A percentile compares a stretch with the other conserved stretches of the same genome.
Conservation (phyloP, 78 protist genomes). For the Capsaspora owczarzaki region DNA sequence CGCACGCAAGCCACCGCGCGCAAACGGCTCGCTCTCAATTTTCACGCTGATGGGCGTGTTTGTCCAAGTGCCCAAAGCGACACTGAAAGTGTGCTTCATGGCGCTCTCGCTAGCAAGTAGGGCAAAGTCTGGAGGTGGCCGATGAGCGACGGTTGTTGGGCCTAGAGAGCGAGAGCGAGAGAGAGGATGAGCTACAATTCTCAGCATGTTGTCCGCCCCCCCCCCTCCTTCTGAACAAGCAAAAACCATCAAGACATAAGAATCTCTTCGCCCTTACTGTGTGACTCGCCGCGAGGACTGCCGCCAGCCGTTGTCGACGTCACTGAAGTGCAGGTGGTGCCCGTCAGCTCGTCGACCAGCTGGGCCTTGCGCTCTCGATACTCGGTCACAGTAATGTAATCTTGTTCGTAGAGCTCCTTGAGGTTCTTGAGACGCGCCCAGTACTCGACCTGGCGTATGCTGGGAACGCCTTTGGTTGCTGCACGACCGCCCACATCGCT, state of each 20-base stretch:
- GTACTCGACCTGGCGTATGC: too few species aligned
- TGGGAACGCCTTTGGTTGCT: too few species aligned
- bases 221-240: too few species aligned
- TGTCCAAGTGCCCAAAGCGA: background rate
- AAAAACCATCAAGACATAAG: too few species aligned
- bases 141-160: background rate
- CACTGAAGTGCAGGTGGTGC: background rate
- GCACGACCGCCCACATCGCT: too few species aligned
- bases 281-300: too few species aligned
- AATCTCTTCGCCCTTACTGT: too few species aligned
- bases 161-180: too few species aligned
- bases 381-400: background rate
- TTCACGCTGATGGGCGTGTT: background rate
- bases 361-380: background rate
- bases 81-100: background rate
- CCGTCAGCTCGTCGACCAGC: background rate
- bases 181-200: too few species aligned
- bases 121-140: background rate
- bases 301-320: too few species aligned
- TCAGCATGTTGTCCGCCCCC: too few species aligned
- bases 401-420: background rate
- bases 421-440: background rate
- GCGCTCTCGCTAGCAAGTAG: background rate
- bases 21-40: constrained; percentile 23
- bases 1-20: constrained; percentile 35